These are phyloP conservation scores for Magnusiomyces paraingens DNA, from an alignment of 1,139 yeast genomes.

Conservation along the genomic window DNA sequence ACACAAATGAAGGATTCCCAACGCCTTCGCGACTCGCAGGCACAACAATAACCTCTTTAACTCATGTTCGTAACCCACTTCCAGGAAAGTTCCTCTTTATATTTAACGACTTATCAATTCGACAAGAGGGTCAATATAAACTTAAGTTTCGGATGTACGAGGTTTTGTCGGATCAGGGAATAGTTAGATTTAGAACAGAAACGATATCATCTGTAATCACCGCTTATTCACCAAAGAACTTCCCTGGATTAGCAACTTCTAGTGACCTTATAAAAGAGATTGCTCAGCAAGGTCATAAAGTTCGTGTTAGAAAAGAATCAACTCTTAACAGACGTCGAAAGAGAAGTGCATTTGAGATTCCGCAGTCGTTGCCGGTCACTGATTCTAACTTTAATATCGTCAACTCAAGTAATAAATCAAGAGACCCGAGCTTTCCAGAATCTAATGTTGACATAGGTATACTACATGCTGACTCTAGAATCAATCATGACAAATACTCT, in stretches of 20 bases:
- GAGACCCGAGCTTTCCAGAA: too few species aligned
- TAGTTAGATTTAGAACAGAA: slow-evolving; percentile 25
- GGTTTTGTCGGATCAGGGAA: slow-evolving; percentile 21
- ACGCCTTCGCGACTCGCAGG: slow-evolving; percentile 23
- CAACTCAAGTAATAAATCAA: too few species aligned
- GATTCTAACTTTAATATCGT: too few species aligned
- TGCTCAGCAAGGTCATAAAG: slow-evolving; percentile 33
- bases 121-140: slow-evolving; percentile 33
- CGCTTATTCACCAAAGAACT: slow-evolving; percentile 34
- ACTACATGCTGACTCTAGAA: too few species aligned
- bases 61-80: slow-evolving; percentile 25
- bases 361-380: too few species aligned
- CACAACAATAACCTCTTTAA: slow-evolving; percentile 24
- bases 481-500: too few species aligned
- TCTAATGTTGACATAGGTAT: too few species aligned
- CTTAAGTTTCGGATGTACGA: slow-evolving; percentile 30
- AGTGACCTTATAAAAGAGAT: slow-evolving; percentile 32
- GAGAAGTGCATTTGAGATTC: background rate
- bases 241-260: slow-evolving; percentile 34
- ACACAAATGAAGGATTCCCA: slow-evolving; percentile 4
- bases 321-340: slow-evolving; percentile 19
- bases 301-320: slow-evolving; percentile 31
- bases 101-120: slow-evolving; percentile 31
- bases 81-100: slow-evolving; percentile 30
- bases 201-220: slow-evolving; percentile 26